These are phyloP conservation scores for Ambrosia artemisiifolia DNA, from an alignment of 129 eudicot species.

Conservation along the genomic window DNA sequence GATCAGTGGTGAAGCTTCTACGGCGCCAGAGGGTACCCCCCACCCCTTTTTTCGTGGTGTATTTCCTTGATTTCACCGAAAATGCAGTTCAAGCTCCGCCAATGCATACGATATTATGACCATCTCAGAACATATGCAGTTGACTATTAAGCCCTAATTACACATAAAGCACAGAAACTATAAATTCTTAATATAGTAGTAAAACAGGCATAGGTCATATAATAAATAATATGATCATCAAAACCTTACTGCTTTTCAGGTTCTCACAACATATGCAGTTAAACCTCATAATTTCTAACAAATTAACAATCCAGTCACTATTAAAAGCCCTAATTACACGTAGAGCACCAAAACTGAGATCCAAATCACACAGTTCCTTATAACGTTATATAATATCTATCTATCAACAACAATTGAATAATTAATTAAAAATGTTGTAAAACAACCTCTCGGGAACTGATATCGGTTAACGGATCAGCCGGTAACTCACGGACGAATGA, in stretches of 20 bases:
- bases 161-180: no score
- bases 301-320: background rate
- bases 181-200: background rate
- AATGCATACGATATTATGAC: no score
- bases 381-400: background rate
- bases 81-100: no score
- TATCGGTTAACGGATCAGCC: constrained; percentile 62
- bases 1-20: no score
- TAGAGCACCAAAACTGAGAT: background rate
- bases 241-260: background rate
- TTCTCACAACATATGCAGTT: background rate
- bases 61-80: no score
- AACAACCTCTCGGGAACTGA: constrained; percentile 66
- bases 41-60: no score
- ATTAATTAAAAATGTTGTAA: background rate
- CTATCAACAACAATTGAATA: background rate
- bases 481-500: constrained; percentile 92
- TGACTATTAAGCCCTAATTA: no score
- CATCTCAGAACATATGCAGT: background rate
- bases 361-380: background rate
- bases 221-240: background rate
- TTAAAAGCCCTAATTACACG: constrained; percentile 4
- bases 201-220: background rate
- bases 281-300: constrained; percentile 1
- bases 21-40: no score